Evolutionary conservation across 2,329 filamentous ascomycete species (phyloP).

Genomic region (Aspergillus fructus): DNA sequence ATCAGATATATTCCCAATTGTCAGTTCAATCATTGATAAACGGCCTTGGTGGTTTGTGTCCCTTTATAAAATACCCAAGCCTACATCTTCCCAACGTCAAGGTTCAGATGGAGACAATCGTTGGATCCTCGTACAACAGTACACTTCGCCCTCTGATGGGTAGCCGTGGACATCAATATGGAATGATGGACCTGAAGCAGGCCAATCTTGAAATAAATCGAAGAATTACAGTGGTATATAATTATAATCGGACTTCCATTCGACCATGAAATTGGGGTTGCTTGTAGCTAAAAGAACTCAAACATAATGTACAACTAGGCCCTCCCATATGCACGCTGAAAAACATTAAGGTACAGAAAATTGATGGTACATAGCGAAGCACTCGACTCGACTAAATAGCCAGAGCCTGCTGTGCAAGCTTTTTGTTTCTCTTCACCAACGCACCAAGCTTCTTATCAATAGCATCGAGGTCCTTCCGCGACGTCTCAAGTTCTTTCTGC

Average conservation of each 20-base stretch:
- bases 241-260: not conserved
- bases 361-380: not conserved
- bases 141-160: no score
- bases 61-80: no score
- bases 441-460: conserved; percentile 45
- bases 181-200: no score
- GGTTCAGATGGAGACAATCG: no score
- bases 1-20: no score
- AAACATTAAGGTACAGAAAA: not conserved
- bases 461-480: conserved; percentile 65
- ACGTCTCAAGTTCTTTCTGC: conserved; percentile 67
- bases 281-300: not conserved
- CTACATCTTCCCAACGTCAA: no score
- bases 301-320: not conserved
- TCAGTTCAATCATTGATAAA: no score
- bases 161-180: no score
- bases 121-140: no score
- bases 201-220: not conserved
- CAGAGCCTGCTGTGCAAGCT: conserved; percentile 43
- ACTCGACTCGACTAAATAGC: conserved; percentile 15
- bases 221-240: not conserved
- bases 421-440: conserved; percentile 44
- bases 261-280: no score
- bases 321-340: not conserved
- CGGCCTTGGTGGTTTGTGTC: no score